Percentiles rank a stretch among this genome's conserved stretches.
Evolutionary conservation across 331 rosid species (phyloP).

Genomic region (Stylosanthes scabra): DNA sequence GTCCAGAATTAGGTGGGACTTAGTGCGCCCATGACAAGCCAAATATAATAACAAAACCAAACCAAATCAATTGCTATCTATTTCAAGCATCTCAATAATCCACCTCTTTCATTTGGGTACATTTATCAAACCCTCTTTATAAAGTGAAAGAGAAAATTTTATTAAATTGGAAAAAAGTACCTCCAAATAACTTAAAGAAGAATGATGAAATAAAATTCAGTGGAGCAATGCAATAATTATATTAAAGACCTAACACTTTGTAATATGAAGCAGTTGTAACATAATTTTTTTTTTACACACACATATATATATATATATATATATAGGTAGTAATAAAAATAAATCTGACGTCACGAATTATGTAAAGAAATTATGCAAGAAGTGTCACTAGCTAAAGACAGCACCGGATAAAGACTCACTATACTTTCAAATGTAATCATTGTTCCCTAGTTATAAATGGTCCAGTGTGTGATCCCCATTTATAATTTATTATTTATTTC

Average conservation of each 20-base stretch:
- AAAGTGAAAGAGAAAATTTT: not conserved
- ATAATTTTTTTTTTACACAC: too few relatives aligned
- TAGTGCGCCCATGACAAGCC: constrained; percentile 5
- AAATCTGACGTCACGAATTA: not conserved
- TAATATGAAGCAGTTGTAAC: constrained; percentile 23
- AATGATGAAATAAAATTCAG: constrained; percentile 15
- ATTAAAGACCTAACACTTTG: constrained; percentile 12
- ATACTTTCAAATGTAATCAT: constrained; percentile 11
- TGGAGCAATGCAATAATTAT: constrained; percentile 35
- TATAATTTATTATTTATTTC: not conserved
- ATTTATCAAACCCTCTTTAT: not conserved
- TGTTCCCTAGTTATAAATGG: not conserved
- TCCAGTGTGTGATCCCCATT: not conserved
- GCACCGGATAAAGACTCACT: not conserved
- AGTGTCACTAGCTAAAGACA: constrained; percentile 26
- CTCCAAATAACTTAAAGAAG: not conserved
- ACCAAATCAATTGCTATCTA: not conserved
- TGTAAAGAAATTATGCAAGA: not conserved
- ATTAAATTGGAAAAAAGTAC: constrained; percentile 11
- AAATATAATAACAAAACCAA: constrained; percentile 15
- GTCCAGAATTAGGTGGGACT: constrained; percentile 29
- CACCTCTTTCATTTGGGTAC: not conserved
- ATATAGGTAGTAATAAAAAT: constrained; percentile 7
- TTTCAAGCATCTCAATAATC: not conserved
- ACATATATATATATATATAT: too few relatives aligned